A percentile compares a stretch with the other conserved stretches of the same genome.
Evolutionary conservation across 768 basidiomycete species (phyloP).

Genomic region (Coprinopsis marcescibilis): DNA sequence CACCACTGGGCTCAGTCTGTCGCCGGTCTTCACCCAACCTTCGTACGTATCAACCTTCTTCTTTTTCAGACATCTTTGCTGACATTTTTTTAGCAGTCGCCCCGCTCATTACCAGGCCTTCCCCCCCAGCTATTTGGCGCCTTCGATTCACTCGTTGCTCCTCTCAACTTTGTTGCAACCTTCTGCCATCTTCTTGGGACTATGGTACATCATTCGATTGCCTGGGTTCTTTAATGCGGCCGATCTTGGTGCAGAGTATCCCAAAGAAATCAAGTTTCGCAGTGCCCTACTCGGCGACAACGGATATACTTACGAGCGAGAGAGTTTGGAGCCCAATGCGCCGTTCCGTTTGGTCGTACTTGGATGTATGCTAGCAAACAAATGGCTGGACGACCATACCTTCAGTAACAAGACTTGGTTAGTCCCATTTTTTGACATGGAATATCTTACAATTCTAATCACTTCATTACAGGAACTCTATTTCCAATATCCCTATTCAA

Average conservation of each 20-base stretch:
- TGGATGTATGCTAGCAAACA: conserved; percentile 83
- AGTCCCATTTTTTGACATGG: conserved; percentile 17
- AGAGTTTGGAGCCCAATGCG: conserved; percentile 49
- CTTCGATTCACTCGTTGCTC: conserved; percentile 64
- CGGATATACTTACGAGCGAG: conserved; percentile 35
- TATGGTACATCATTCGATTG: conserved; percentile 79
- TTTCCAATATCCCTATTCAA: conserved; percentile 69
- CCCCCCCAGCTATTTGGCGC: conserved; percentile 50
- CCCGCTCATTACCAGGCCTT: conserved; percentile 31
- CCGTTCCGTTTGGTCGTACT: conserved; percentile 73
- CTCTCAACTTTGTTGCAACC: conserved; percentile 79
- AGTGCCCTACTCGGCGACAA: conserved; percentile 57
- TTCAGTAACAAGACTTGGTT: conserved; percentile 89
- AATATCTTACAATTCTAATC: conserved; percentile 8
- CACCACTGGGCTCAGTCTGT: conserved; percentile 62
- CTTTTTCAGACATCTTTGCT: background rate
- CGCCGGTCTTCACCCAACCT: conserved; percentile 44
- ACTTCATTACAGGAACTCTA: conserved; percentile 56
- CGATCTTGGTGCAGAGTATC: conserved; percentile 43
- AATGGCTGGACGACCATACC: conserved; percentile 85
- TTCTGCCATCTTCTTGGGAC: conserved; percentile 68
- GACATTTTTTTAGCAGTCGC: conserved; percentile 6
- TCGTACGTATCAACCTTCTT: conserved; percentile 48
- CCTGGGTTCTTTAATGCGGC: conserved; percentile 61
- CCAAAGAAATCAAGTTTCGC: conserved; percentile 61